These are phyloP conservation scores for Biscutella auriculata DNA, from an alignment of 441 rosid genomes.

Conservation along the genomic window DNA sequence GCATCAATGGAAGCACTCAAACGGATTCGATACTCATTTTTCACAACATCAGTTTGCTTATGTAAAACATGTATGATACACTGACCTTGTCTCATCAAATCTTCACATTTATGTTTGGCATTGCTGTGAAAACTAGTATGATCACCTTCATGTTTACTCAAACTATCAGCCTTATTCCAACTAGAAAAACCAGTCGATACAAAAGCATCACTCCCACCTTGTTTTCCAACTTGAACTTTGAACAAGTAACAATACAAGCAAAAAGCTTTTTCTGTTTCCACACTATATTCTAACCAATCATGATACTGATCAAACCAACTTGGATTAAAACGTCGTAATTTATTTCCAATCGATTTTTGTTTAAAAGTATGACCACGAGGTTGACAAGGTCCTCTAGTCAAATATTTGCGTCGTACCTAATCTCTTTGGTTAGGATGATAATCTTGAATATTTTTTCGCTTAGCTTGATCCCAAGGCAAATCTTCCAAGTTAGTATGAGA, in stretches of 20 bases:
- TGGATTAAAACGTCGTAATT: too few species aligned
- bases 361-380: background rate
- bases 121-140: too few species aligned
- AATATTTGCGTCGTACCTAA: too few species aligned
- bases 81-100: background rate
- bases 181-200: background rate
- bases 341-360: background rate
- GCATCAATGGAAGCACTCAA: background rate
- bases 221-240: background rate
- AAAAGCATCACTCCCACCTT: background rate
- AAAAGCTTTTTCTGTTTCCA: too few species aligned
- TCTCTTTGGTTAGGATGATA: too few species aligned
- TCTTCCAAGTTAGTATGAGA: too few species aligned
- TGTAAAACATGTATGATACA: background rate
- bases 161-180: background rate
- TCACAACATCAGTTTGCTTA: background rate
- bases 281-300: too few species aligned
- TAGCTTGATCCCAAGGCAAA: too few species aligned
- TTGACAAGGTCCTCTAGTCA: background rate
- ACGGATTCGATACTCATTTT: background rate
- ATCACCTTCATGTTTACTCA: too few species aligned
- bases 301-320: too few species aligned
- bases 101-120: background rate
- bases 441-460: too few species aligned
- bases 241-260: background rate